Evolutionary conservation across 441 rosid species (phyloP), one percentile per base, ranked within the genome.

Genomic region (Populus hybrid): DNA sequence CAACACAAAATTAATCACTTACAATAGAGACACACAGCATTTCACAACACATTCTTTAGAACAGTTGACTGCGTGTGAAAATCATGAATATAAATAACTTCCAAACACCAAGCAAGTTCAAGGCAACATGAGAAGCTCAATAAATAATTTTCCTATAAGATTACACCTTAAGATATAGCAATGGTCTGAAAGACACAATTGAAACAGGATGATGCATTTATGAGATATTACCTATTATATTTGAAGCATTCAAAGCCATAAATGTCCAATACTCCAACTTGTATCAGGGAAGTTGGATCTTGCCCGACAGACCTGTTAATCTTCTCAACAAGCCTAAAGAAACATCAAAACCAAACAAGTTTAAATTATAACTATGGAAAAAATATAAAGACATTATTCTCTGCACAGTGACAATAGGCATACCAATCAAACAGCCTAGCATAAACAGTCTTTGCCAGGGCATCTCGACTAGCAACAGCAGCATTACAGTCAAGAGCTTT

Each of bases 171-270:
- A 46, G 28, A 4, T n/a, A 53, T 40, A 16, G n/a, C 23, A 71
- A 72, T 18, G 14, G 30, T 18, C 53, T 21, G 63, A 12, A 2
- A 28, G 26, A 35, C 35, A 38, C 14, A 59, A 9, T 18, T 66
- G 32, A 73, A 66, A 70, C 21, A 50, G 36, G 12, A 18, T 23
- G 30, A 14, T 69, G 24, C 42, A 28, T 69, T 59, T 75, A 59
- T 70, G 75, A 57, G 69, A 42, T n/a, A 70, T 78, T 79, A 95
- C 99, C 99, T 95, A 76, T 95, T 95, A 80, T 85, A 82, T 78
- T 88, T 90, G 75, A 95, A 95, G 88, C 99, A 91, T 80, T 95
- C 99, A 85, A 95, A 95, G 75, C 99, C 99, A 83, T 95, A 95
- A 79, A 95, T 95, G 87, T 95, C 99, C 85, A 95, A 83, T 75